These are phyloP conservation scores for Cornus florida DNA, from an alignment of 148 eudicot species.

Conservation along the genomic window DNA sequence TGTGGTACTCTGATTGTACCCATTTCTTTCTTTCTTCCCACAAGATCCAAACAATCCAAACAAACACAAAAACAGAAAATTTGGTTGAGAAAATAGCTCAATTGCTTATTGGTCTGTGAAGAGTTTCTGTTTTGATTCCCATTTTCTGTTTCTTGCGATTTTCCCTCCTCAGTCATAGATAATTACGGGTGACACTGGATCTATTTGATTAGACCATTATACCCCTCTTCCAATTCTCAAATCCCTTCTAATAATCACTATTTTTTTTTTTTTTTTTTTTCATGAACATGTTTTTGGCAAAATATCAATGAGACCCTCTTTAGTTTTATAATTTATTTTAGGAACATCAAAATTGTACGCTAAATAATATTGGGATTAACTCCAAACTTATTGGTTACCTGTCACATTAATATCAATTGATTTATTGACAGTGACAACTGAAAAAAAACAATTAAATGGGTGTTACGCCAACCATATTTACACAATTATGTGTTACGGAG, in stretches of 20 bases:
- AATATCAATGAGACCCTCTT: not conserved
- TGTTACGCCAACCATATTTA: not conserved
- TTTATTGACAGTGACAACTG: too few relatives aligned
- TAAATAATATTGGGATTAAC: too few relatives aligned
- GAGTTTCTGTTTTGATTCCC: not conserved
- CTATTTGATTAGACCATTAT: not conserved
- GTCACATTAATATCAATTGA: not conserved
- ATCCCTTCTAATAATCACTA: not conserved
- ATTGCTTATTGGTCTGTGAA: not conserved
- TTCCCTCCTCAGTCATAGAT: not conserved
- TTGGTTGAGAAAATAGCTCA: not conserved
- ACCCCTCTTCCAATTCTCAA: not conserved
- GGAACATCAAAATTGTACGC: too few relatives aligned
- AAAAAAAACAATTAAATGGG: not conserved
- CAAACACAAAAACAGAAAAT: not conserved
- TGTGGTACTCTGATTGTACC: constrained; percentile 48
- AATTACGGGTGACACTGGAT: not conserved
- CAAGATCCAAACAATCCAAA: not conserved
- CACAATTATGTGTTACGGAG: too few relatives aligned
- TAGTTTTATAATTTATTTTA: too few relatives aligned
- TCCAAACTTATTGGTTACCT: not conserved
- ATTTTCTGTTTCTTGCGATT: not conserved
- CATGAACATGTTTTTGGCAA: too few relatives aligned
- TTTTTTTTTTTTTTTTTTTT: too few relatives aligned
- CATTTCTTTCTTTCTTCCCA: constrained; percentile 19